A percentile compares a stretch with the other conserved stretches of the same genome.
These are phyloP conservation scores for Pestalotiopsis sp. DNA, from an alignment of 2,329 filamentous ascomycete genomes.

Conservation along the genomic window DNA sequence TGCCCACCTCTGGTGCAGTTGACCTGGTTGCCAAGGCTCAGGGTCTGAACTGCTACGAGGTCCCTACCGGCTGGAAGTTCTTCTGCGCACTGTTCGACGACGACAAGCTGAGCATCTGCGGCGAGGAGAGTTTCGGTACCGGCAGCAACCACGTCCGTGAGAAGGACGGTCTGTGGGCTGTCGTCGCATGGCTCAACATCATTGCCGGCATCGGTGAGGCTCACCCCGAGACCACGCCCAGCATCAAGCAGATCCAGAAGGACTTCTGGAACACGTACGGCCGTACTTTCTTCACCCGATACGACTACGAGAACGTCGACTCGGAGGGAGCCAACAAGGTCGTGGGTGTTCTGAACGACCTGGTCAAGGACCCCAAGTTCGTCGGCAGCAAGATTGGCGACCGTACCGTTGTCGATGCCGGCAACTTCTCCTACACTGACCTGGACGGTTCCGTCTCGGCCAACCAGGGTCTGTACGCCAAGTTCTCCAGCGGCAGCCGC, in stretches of 20 bases:
- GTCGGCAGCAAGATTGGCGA: conserved; percentile 77
- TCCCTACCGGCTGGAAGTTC: conserved; percentile 99
- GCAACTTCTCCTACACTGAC: conserved; percentile 97
- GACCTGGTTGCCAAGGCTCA: conserved; percentile 96
- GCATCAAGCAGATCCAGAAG: conserved; percentile 93
- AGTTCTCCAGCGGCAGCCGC: conserved; percentile 91
- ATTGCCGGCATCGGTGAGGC: conserved; percentile 90
- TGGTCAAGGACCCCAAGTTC: conserved; percentile 74
- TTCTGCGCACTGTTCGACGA: conserved; percentile 96
- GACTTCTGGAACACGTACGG: conserved; percentile 97
- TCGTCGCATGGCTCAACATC: conserved; percentile 98
- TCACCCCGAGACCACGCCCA: conserved; percentile 76
- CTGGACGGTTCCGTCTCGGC: conserved; percentile 95
- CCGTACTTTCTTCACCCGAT: conserved; percentile 97
- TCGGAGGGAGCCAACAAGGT: conserved; percentile 89
- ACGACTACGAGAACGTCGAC: conserved; percentile 97
- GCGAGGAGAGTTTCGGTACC: conserved; percentile 97
- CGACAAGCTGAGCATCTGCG: conserved; percentile 96
- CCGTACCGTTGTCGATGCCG: conserved; percentile 83
- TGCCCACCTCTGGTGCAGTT: conserved; percentile 95
- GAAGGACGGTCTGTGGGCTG: conserved; percentile 97
- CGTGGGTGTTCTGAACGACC: conserved; percentile 74
- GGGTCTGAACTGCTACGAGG: conserved; percentile 88
- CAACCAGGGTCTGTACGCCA: conserved; percentile 93
- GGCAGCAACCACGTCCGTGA: conserved; percentile 98